Conservation (phyloP, 345 rosid genomes). For the Citrus reticulata region DNA sequence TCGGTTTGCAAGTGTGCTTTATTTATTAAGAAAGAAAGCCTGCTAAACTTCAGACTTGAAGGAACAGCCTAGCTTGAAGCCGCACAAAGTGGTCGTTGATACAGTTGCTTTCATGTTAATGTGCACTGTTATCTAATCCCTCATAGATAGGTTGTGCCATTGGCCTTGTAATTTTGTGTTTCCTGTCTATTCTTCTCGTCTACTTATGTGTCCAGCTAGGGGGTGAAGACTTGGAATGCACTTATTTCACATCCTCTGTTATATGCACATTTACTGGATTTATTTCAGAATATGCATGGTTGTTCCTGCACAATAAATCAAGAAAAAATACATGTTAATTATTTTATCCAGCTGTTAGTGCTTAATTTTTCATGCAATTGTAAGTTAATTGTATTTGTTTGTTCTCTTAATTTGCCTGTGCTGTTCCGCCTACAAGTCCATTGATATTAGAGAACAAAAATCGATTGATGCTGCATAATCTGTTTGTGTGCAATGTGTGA, state of each 20-base stretch:
- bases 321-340: not conserved
- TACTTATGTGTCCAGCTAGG: not conserved
- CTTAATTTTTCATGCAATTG: not conserved
- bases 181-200: not conserved
- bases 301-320: not conserved
- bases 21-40: not conserved
- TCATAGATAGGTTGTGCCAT: not conserved
- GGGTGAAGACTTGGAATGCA: not conserved
- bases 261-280: not conserved
- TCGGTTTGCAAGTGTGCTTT: not conserved
- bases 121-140: not conserved
- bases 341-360: not conserved
- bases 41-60: not conserved
- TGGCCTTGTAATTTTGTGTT: not conserved
- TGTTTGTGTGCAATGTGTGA: not conserved
- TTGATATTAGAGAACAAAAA: not conserved
- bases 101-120: conserved; percentile 1
- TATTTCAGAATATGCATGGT: not conserved
- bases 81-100: conserved; percentile 6
- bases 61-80: not conserved
- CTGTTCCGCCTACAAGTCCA: not conserved
- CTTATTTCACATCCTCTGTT: not conserved
- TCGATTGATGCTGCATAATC: not conserved
- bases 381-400: not conserved
- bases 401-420: not conserved